Evolutionary conservation across 768 basidiomycete species (phyloP), one percentile per base, ranked within the genome.

Genomic region (Antrodiella citrinella): DNA sequence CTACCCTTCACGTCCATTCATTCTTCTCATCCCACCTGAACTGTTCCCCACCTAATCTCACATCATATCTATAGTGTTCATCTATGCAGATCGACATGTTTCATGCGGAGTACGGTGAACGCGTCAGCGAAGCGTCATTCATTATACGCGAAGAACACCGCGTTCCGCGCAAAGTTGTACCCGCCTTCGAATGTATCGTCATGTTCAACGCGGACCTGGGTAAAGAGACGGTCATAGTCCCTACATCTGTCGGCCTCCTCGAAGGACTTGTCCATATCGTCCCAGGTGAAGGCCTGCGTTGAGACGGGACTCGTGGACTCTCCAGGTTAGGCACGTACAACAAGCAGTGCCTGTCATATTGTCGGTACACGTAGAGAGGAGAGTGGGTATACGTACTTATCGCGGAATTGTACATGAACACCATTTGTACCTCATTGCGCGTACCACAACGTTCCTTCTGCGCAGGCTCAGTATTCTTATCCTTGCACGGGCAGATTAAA

Each of bases 211-310:
- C 18, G 10, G 45, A 77, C 66, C 45, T 54, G 64, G 22, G 54
- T 59, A 21, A 67, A 61, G 15, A 48, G 40, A 12, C 62, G 59
- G 38, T 63, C 65, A 62, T 78, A 85, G 56, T 81, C 78, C 1
- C 78, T 74, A 9, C 83, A 83, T 13, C 83, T 83, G 43, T 78
- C 69, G 1, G 80, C 66, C 57, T 83, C 81, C 57, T 84, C 82
- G 51, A 80, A 85, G 70, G 84, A 86, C 63, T 84, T 86, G 60
- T 80, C 74, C 59, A 82, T 67, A 64, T 86, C 84, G 59, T 86
- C n/a, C 84, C 25, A 86, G 72, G 56, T 86, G 84, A 22, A 84
- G 67, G 1, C 74, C 83, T 1, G 78, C 77, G 48, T 82, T 83
- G 40, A 76, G 67, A 44, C 83, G 67, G 58, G 84, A 86, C 2